Conservation (phyloP, 805 yeast species). For the Saccharomycopsis sp. region DNA sequence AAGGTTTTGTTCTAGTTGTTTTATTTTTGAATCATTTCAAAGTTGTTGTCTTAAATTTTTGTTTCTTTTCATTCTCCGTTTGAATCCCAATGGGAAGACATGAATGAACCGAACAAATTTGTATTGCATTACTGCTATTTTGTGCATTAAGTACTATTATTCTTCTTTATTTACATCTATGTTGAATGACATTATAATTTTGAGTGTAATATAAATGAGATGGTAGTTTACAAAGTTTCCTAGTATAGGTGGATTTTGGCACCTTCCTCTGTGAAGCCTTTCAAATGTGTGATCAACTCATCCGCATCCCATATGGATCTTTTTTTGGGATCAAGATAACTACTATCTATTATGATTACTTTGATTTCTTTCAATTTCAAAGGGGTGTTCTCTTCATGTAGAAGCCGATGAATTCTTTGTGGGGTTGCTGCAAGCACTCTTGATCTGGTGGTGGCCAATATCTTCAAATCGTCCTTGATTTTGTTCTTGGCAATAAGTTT, state of each 20-base stretch:
- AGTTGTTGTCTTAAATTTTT: too few relatives aligned
- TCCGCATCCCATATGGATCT: constrained; percentile 52
- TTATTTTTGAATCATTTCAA: too few relatives aligned
- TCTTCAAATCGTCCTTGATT: constrained; percentile 44
- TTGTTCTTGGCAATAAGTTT: constrained; percentile 73
- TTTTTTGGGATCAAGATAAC: constrained; percentile 52
- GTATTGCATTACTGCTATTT: too few relatives aligned
- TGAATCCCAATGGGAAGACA: too few relatives aligned
- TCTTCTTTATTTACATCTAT: too few relatives aligned
- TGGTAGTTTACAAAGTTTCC: neutral
- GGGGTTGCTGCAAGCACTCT: constrained; percentile 57
- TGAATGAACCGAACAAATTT: too few relatives aligned
- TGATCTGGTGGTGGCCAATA: constrained; percentile 34
- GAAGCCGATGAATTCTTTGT: constrained; percentile 43
- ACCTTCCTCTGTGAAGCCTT: constrained; percentile 34
- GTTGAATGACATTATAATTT: too few relatives aligned
- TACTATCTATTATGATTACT: constrained; percentile 49
- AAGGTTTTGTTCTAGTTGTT: too few relatives aligned
- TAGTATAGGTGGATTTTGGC: constrained; percentile 46
- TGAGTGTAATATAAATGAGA: too few relatives aligned
- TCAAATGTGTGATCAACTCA: constrained; percentile 35
- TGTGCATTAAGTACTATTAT: too few relatives aligned
- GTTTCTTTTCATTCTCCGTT: too few relatives aligned
- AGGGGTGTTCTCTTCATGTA: constrained; percentile 35
- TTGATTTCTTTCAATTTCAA: constrained; percentile 34